Evolutionary conservation across 768 basidiomycete genomes (phyloP), one percentile per base, ranked within the genome.

Genomic region (Sutorius australiensis): DNA sequence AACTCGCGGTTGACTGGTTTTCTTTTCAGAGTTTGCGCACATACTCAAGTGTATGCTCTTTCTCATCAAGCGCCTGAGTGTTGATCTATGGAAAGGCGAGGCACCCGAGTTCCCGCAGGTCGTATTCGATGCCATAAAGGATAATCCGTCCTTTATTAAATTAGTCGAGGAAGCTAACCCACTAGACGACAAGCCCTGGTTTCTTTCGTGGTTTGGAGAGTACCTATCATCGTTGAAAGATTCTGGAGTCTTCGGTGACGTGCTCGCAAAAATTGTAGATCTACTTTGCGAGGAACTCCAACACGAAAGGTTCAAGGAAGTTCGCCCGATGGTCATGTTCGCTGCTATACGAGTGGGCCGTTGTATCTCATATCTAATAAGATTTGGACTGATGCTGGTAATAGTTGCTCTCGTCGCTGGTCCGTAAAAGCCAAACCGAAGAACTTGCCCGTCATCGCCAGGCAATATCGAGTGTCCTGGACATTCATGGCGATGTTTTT

Each of bases 201-300:
- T 78, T 60, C 69, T 89, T 45, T 70, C 75, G 16, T 89, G 88
- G 89, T 82, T 87, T 61, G 68, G 75, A 41, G 79, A 84, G 55
- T 83, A 81, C 62, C 68, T 92, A 44, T 68, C 73, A 46, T 81
- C 84, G n/a, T 63, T 87, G 44, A 74, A 75, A 59, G 68, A 77
- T 16, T 71, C 73, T 37, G 61, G 72, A 27, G 69, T 73, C 28
- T 87, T 80, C 66, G 74, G 73, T n/a, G 83, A 86, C 48, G 75
- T 87, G n/a, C 72, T 95, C 31, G 86, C 86, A 8, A 86, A 82
- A 65, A 76, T 87, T 34, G 72, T 83, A 13, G 82, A 84, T 56
- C 86, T 90, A 55, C 76, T 93, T 47, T 88, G 86, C 66, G 89
- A 89, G 63, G 85, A 90, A 57, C 69, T 89, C 17, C 92, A 94